A percentile compares a stretch with the other conserved stretches of the same genome.
Conservation (phyloP, 1,284 basidiomycete species). For the Vanrija pseudolonga region DNA sequence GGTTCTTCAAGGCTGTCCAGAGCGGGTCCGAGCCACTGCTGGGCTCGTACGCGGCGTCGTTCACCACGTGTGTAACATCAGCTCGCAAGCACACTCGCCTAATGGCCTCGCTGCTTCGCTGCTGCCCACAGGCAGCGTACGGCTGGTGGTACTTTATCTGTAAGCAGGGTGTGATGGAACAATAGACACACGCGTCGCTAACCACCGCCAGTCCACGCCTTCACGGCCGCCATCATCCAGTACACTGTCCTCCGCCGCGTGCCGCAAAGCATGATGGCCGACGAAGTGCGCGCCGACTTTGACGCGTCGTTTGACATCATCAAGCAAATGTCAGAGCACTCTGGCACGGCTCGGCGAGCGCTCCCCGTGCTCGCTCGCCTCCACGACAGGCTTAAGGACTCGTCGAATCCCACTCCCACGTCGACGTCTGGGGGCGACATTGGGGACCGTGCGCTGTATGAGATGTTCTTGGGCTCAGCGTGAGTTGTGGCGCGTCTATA, state of each 20-base stretch:
- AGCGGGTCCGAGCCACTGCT: slow-evolving; percentile 18
- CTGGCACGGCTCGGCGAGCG: slow-evolving; percentile 13
- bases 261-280: slow-evolving; percentile 23
- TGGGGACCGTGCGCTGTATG: neutral
- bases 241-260: slow-evolving; percentile 19
- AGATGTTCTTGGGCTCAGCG: neutral
- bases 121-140: slow-evolving; percentile 13
- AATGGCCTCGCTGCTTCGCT: slow-evolving; percentile 13
- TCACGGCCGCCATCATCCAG: slow-evolving; percentile 25
- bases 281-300: slow-evolving; percentile 24
- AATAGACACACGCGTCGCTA: too few species aligned
- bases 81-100: slow-evolving; percentile 22
- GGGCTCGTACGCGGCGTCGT: slow-evolving; percentile 19
- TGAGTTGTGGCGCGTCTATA: too few species aligned
- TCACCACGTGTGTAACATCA: slow-evolving; percentile 23
- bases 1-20: slow-evolving; percentile 21
- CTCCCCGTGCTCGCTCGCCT: slow-evolving; percentile 14
- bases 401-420: neutral
- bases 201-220: slow-evolving; percentile 19
- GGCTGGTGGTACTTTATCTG: slow-evolving; percentile 27
- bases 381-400: slow-evolving; percentile 7
- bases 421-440: neutral
- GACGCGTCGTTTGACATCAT: slow-evolving; percentile 14
- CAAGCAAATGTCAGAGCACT: slow-evolving; percentile 17
- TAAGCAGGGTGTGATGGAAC: slow-evolving; percentile 1